Conservation (phyloP, 345 rosid species). For the Aethionema arabicum region DNA sequence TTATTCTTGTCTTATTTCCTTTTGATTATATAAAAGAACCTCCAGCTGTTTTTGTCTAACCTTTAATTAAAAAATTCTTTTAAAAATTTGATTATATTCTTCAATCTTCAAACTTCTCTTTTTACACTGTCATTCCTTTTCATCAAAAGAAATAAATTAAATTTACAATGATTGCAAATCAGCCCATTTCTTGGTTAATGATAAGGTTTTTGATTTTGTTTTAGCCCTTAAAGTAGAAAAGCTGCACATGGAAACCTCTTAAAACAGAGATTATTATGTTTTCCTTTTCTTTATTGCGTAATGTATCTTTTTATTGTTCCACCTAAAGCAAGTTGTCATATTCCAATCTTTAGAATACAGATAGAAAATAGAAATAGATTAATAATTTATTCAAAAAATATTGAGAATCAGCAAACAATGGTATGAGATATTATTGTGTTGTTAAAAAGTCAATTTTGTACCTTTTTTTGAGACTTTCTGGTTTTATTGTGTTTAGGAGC, state of each 20-base stretch:
- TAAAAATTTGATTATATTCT: slow-evolving; percentile 18
- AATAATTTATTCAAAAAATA: slow-evolving; percentile 28
- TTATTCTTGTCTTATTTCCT: slow-evolving; percentile 41
- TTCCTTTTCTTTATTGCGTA: slow-evolving; percentile 10
- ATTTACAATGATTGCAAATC: slow-evolving; percentile 47
- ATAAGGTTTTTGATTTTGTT: slow-evolving; percentile 34
- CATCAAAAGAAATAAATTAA: not conserved
- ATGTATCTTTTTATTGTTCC: slow-evolving; percentile 14
- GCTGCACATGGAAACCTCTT: slow-evolving; percentile 60
- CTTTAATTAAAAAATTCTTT: slow-evolving; percentile 20
- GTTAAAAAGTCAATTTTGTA: not conserved
- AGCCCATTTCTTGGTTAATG: slow-evolving; percentile 31
- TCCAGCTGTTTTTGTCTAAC: slow-evolving; percentile 41
- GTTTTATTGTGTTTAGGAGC: slow-evolving; percentile 55
- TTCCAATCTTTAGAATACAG: slow-evolving; percentile 22
- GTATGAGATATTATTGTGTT: slow-evolving; percentile 12
- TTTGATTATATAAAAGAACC: slow-evolving; percentile 23
- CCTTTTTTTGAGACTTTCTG: slow-evolving; percentile 9
- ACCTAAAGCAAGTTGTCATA: slow-evolving; percentile 35
- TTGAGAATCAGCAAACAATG: slow-evolving; percentile 26
- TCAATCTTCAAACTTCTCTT: slow-evolving; percentile 32
- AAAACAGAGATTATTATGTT: slow-evolving; percentile 34
- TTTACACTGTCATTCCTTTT: slow-evolving; percentile 47
- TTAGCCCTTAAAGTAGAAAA: slow-evolving; percentile 23
- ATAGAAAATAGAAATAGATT: slow-evolving; percentile 25